These are phyloP conservation scores for Saturnispora mendoncae DNA, from an alignment of 805 yeast species.

Conservation along the genomic window DNA sequence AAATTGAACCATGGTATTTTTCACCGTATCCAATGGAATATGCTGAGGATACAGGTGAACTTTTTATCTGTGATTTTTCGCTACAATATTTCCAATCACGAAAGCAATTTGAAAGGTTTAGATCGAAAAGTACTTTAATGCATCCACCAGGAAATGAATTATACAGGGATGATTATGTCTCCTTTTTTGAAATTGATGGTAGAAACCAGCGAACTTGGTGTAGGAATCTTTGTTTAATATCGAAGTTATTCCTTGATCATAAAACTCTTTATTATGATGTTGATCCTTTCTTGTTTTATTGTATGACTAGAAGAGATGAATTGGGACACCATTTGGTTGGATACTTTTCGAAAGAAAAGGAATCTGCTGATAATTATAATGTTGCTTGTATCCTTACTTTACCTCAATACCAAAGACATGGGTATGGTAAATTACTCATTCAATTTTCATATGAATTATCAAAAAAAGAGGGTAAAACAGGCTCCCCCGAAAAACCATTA, in stretches of 20 bases:
- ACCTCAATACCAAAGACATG: constrained; percentile 94
- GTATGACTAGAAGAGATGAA: constrained; percentile 87
- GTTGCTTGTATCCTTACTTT: constrained; percentile 94
- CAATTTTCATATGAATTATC: constrained; percentile 91
- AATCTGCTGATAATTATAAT: constrained; percentile 88
- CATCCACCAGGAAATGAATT: constrained; percentile 99
- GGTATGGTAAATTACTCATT: constrained; percentile 84
- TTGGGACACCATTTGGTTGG: constrained; percentile 95
- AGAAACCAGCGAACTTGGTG: constrained; percentile 96
- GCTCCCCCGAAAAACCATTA: constrained; percentile 96
- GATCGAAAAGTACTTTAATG: constrained; percentile 76
- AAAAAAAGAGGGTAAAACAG: constrained; percentile 79
- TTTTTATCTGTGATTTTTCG: constrained; percentile 88
- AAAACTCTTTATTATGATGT: constrained; percentile 95
- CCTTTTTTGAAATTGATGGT: constrained; percentile 97
- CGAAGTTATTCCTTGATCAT: constrained; percentile 88
- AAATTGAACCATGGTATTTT: constrained; percentile 98
- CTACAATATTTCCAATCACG: constrained; percentile 79
- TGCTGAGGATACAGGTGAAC: constrained; percentile 74
- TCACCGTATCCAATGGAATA: constrained; percentile 94
- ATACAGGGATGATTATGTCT: constrained; percentile 83
- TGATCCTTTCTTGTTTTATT: constrained; percentile 92
- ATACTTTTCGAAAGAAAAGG: constrained; percentile 93
- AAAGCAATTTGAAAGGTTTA: constrained; percentile 87
- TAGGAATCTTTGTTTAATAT: constrained; percentile 82